A percentile compares a stretch with the other conserved stretches of the same genome.
These are phyloP conservation scores for Pythium phragmitis DNA, from an alignment of 352 stramenopile genomes.

Conservation along the genomic window DNA sequence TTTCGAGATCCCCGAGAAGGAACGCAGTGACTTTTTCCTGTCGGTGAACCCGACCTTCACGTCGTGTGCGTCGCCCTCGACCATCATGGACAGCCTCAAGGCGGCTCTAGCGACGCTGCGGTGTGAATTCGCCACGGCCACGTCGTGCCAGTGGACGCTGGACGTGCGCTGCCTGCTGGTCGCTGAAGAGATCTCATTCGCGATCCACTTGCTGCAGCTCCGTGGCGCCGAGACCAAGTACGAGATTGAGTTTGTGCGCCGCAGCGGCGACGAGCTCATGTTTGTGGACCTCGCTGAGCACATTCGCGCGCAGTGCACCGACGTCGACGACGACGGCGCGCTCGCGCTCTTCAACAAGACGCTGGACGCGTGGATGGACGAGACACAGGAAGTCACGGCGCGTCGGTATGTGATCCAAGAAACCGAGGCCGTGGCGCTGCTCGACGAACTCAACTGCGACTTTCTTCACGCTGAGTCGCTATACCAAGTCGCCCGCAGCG, in stretches of 20 bases:
- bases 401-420: conserved; percentile 57
- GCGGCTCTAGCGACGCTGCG: conserved; percentile 35
- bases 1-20: conserved; percentile 56
- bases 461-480: conserved; percentile 57
- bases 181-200: conserved; percentile 65
- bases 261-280: conserved; percentile 48
- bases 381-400: conserved; percentile 43
- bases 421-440: conserved; percentile 40
- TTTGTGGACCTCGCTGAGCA: conserved; percentile 56
- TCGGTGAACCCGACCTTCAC: conserved; percentile 55
- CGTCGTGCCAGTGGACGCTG: conserved; percentile 42
- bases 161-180: conserved; percentile 58
- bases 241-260: conserved; percentile 58
- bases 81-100: conserved; percentile 55
- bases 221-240: conserved; percentile 30
- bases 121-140: conserved; percentile 37
- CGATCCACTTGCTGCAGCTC: conserved; percentile 47
- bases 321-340: conserved; percentile 60
- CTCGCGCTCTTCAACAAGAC: conserved; percentile 45
- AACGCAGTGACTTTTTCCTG: conserved; percentile 39
- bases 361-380: conserved; percentile 59
- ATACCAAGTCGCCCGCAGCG: conserved; percentile 55
- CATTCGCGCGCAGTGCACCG: conserved; percentile 50
- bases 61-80: conserved; percentile 34
- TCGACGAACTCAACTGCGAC: conserved; percentile 59